A percentile compares a stretch with the other conserved stretches of the same genome.
phyloP scores from a whole-genome alignment of 2,329 filamentous ascomycete genomes.

The Aspergillus eucalypticola region DNA sequence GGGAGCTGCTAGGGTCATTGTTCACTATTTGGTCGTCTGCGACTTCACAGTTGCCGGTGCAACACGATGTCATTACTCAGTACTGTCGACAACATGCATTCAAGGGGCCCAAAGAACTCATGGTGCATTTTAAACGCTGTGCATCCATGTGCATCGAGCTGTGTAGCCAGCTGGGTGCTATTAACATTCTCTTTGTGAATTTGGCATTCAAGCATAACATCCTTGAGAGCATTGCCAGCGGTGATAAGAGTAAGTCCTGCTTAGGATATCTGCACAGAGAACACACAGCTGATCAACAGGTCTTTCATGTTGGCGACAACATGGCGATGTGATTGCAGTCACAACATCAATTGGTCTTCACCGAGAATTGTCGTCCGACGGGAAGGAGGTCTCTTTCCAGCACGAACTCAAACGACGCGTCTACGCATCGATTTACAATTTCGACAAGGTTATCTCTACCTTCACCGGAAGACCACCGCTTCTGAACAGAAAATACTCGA shows the following conservation, averaged over 20 bases:
- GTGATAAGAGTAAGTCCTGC: slow-evolving; percentile 2
- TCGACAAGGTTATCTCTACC: slow-evolving; percentile 9
- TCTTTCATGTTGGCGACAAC: slow-evolving; percentile 1
- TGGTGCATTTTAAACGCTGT: slow-evolving; percentile 7
- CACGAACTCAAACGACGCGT: slow-evolving; percentile 5
- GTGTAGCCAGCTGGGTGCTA: background rate
- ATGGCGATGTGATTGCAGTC: background rate
- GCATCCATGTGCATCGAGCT: slow-evolving; percentile 5
- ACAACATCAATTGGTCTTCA: slow-evolving; percentile 5
- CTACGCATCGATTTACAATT: slow-evolving; percentile 7
- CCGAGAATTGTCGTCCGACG: background rate
- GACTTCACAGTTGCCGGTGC: background rate
- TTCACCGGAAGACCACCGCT: slow-evolving; percentile 2
- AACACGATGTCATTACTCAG: background rate
- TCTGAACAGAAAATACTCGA: slow-evolving; percentile 3
- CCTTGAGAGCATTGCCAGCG: slow-evolving; percentile 2
- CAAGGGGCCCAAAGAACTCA: background rate
- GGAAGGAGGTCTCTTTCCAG: slow-evolving; percentile 1
- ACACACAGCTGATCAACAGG: background rate
- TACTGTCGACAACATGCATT: background rate
- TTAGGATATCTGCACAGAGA: background rate
- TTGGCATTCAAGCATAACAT: slow-evolving; percentile 9
- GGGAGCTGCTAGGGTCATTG: background rate
- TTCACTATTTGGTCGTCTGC: slow-evolving; percentile 8
- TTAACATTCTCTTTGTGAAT: background rate